Evolutionary conservation across 306 rosid species (phyloP), one percentile per base, ranked within the genome.

Genomic region (Fragaria ananassa): DNA sequence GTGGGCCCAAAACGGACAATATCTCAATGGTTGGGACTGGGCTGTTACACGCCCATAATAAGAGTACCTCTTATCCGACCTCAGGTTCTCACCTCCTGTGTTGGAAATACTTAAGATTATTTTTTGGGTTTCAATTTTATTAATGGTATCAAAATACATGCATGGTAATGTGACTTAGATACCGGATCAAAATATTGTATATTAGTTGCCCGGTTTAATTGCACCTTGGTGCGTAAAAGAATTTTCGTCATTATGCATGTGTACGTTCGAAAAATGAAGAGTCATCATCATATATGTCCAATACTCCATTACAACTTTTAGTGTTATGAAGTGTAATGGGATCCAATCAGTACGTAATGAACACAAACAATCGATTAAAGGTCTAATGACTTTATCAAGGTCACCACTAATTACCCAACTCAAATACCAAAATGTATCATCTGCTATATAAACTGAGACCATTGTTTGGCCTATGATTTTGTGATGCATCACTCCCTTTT

Each of bases 401-500:
- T 71, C 63, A 71, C 37, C 39, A 14, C 51, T 35, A 72, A 37
- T 39, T 37, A 54, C 15, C 45, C 21, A 31, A 17, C 11, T 64
- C 34, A 45, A 57, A 2, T n/a, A 47, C 19, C 17, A 44, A 42
- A 65, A 65, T 12, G 39, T 14, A 54, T 73, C 44, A 2, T 31
- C 10, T 35, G 2, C 46, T 8, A 18, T 37, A 35, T 12, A 17
- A 14, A 58, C 60, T 44, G 17, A 42, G 68, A 58, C n/a, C 72
- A 46, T 63, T 17, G 47, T 46, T 25, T 19, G 45, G 63, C 84
- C 74, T 78, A 79, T 70, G 74, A 80, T 50, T 84, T 68, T n/a
- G 62, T 47, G 21, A 23, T 66, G 15, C 67, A 72, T 67, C 58
- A 37, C 23, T 41, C n/a, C 81, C 72, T 72, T 79, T 75, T 46